A percentile compares a stretch with the other conserved stretches of the same genome.
Conservation (phyloP, 192 early-diverging fungal genomes). For the Entomortierella parvispora region DNA sequence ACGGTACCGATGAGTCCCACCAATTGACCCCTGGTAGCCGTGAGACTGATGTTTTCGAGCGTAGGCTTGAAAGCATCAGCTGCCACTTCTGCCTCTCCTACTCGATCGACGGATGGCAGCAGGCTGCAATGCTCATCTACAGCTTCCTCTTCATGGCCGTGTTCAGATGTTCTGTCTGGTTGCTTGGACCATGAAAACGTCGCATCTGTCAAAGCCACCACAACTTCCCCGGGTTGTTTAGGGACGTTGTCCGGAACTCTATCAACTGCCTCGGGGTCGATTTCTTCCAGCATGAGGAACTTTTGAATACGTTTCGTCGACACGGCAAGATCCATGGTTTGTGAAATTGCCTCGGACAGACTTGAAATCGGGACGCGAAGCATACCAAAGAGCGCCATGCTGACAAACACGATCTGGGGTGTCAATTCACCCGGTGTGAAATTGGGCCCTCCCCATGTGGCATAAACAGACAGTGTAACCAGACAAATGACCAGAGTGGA, state of each 20-base stretch:
- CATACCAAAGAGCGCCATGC: slow-evolving; percentile 27
- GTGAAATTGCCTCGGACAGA: slow-evolving; percentile 4
- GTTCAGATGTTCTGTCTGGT: neutral
- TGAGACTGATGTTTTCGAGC: slow-evolving; percentile 42
- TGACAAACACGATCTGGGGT: slow-evolving; percentile 32
- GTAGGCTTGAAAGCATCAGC: neutral
- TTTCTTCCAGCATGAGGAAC: slow-evolving; percentile 22
- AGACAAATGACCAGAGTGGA: slow-evolving; percentile 13
- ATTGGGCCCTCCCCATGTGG: slow-evolving; percentile 20
- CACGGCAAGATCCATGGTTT: slow-evolving; percentile 12
- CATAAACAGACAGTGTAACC: slow-evolving; percentile 19
- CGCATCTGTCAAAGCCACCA: slow-evolving; percentile 11
- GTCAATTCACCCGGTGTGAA: slow-evolving; percentile 33
- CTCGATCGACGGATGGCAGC: too few species aligned
- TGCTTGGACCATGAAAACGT: slow-evolving; percentile 16
- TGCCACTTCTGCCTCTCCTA: neutral
- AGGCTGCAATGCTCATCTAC: neutral
- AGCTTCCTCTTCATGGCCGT: neutral
- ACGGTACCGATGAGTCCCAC: slow-evolving; percentile 85
- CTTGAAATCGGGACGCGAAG: slow-evolving; percentile 13
- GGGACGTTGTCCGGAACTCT: neutral
- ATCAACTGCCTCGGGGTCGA: neutral
- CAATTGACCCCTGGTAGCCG: slow-evolving; percentile 56
- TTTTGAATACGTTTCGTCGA: slow-evolving; percentile 19
- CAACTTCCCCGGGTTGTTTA: neutral